Percentiles rank a stretch among this genome's conserved stretches.
These are phyloP conservation scores for Meyerozyma smithsonii DNA, from an alignment of 1,139 yeast species.

Conservation along the genomic window DNA sequence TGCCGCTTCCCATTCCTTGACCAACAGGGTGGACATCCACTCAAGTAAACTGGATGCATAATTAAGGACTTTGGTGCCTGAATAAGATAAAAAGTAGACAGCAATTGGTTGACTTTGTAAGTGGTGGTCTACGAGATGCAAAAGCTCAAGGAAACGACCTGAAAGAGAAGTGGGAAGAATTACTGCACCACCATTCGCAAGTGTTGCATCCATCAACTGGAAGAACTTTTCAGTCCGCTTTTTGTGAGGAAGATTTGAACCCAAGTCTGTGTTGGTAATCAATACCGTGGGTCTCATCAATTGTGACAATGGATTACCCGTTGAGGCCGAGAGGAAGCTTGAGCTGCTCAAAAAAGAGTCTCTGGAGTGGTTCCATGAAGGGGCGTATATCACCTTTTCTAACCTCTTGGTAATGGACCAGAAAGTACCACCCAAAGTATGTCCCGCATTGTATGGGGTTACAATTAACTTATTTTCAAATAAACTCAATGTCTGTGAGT, in stretches of 20 bases:
- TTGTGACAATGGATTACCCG: conserved; percentile 54
- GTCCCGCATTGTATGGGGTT: conserved; percentile 90
- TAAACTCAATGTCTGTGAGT: conserved; percentile 68
- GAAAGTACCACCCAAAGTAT: conserved; percentile 84
- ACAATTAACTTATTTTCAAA: conserved; percentile 58
- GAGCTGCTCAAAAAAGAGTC: conserved; percentile 83
- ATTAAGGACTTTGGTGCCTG: conserved; percentile 73
- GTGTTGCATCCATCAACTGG: conserved; percentile 58
- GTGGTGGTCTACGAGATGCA: conserved; percentile 63
- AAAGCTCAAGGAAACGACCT: conserved; percentile 75
- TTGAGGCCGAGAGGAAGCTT: conserved; percentile 48
- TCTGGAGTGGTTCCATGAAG: conserved; percentile 92
- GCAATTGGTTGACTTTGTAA: conserved; percentile 60
- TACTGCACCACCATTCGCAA: conserved; percentile 71
- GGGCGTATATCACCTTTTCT: conserved; percentile 82
- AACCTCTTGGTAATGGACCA: conserved; percentile 76
- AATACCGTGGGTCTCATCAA: conserved; percentile 79
- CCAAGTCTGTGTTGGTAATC: conserved; percentile 71
- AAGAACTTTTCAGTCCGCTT: conserved; percentile 62
- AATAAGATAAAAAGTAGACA: conserved; percentile 67
- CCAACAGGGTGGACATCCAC: conserved; percentile 85
- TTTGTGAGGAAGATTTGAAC: conserved; percentile 62
- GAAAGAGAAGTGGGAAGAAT: conserved; percentile 82
- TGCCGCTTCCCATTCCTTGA: conserved; percentile 72
- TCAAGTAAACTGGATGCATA: conserved; percentile 89